Base-by-base conservation (phyloP, 2,329 filamentous ascomycete species). In the Aspergillus quadricinctus region DNA sequence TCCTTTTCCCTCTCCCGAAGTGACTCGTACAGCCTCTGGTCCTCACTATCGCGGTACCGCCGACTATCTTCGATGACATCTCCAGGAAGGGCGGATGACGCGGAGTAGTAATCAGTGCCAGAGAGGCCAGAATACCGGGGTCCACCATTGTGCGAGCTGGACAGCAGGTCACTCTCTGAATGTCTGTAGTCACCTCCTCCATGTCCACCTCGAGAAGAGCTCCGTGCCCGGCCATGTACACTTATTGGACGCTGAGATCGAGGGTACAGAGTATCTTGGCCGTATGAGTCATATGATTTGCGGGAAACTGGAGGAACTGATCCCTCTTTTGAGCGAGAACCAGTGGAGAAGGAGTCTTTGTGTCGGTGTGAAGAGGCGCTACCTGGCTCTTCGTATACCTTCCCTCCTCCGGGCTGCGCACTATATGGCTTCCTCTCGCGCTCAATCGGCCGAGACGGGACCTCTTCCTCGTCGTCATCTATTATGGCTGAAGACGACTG, bases 391-490 rank as follows among this genome's bases (percentile, higher is more conserved):
- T 80, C 77, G 57, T 85, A 82, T 3, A 77, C 68, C 67, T 85
- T 88, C 7, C 84, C 85, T 27, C 73, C 76, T 9, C 84, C 84
- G 17, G 84, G 83, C 25, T 81, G 80, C 1, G 81, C 81, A 27
- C 73, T 76, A 64, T 88, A 89, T 0, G 86, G 86, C 58, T 88
- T 83, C 40, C 86, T 77, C 64, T 88, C 83, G 5, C 86, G 81
- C 65, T 89, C 86, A 49, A 88, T 81, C 1, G 83, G 82, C 1
- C 80, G 75, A 0, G 76, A 67, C 0, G 78, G 70, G 1, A 74
- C 69, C 14, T 68, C 59, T 28, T 76, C 74, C n/a, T 78, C 72
- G 21, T 69, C 70, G 40, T 72, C 75, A 19, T 74, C 71, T 14
- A 77, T 67, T 4, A 70, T 66, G n/a, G 70, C 72, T 4, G 62